A percentile compares a stretch with the other conserved stretches of the same genome.
These are phyloP conservation scores for Salinomyces thailandicus DNA, from an alignment of 2,329 filamentous ascomycete species.

Conservation along the genomic window DNA sequence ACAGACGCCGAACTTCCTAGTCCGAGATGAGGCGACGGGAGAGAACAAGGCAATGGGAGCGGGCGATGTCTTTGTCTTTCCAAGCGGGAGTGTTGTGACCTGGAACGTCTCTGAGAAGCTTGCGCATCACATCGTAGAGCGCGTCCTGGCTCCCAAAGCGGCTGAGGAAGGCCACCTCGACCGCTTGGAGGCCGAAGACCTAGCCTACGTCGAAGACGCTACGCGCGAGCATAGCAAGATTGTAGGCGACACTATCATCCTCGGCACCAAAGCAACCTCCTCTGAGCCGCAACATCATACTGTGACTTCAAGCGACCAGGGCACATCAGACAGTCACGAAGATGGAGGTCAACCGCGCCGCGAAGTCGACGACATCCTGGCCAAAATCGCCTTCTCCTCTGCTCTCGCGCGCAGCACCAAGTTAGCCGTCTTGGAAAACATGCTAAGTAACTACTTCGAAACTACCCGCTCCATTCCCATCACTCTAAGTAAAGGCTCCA, in stretches of 20 bases:
- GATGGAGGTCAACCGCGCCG: slow-evolving; percentile 1
- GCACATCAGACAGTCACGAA: not conserved
- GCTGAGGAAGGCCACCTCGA: slow-evolving; percentile 63
- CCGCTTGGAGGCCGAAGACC: slow-evolving; percentile 72
- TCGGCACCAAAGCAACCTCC: slow-evolving; percentile 51
- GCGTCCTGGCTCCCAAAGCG: slow-evolving; percentile 57
- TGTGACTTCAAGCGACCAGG: not conserved
- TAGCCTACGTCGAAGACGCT: slow-evolving; percentile 74
- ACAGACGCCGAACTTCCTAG: slow-evolving; percentile 31
- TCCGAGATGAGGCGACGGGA: slow-evolving; percentile 33
- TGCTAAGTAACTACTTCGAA: slow-evolving; percentile 74
- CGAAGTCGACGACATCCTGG: slow-evolving; percentile 55
- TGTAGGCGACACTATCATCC: slow-evolving; percentile 75
- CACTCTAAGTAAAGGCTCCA: slow-evolving; percentile 58
- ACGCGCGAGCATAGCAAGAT: slow-evolving; percentile 64
- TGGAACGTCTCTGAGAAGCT: slow-evolving; percentile 78
- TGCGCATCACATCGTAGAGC: slow-evolving; percentile 58
- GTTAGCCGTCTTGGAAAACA: slow-evolving; percentile 78
- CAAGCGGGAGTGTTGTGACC: slow-evolving; percentile 83
- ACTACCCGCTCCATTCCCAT: slow-evolving; percentile 74
- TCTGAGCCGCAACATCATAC: not conserved
- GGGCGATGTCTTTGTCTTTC: slow-evolving; percentile 91
- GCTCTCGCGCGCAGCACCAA: slow-evolving; percentile 89
- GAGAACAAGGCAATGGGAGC: slow-evolving; percentile 25
- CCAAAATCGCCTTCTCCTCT: slow-evolving; percentile 94